Evolutionary conservation across 2,329 filamentous ascomycete species (phyloP).

Genomic region (Elsinoe fawcettii): DNA sequence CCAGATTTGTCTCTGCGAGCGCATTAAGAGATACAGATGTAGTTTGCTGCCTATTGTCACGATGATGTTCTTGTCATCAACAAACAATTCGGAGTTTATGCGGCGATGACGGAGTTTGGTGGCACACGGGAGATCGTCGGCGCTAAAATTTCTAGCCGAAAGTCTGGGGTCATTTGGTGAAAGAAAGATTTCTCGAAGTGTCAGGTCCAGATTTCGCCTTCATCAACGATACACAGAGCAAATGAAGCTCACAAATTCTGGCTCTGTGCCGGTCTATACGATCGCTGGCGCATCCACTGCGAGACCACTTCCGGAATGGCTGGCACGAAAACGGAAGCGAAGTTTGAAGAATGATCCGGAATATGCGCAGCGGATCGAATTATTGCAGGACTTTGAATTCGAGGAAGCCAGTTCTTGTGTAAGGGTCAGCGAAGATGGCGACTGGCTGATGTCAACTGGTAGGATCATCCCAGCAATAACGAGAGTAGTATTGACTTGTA

Average conservation of each 20-base stretch:
- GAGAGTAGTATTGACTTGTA: background rate
- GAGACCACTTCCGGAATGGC: slow-evolving; percentile 88
- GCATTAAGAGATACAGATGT: background rate
- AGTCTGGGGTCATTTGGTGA: background rate
- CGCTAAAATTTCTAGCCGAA: background rate
- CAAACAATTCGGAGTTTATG: background rate
- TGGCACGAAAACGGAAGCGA: slow-evolving; percentile 79
- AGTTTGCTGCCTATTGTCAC: background rate
- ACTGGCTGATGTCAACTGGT: slow-evolving; percentile 95
- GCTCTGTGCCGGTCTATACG: slow-evolving; percentile 84
- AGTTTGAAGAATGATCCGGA: slow-evolving; percentile 88
- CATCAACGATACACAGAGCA: slow-evolving; percentile 10
- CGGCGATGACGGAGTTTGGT: slow-evolving; percentile 1
- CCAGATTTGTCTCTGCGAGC: too few relatives aligned
- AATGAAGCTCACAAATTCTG: slow-evolving; percentile 79
- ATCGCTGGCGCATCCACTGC: slow-evolving; percentile 85
- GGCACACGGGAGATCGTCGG: slow-evolving; percentile 4
- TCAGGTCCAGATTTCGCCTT: background rate
- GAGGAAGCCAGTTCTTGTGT: slow-evolving; percentile 91
- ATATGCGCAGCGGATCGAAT: slow-evolving; percentile 86
- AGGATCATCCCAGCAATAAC: slow-evolving; percentile 27
- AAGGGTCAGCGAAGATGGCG: slow-evolving; percentile 83
- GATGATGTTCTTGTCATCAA: background rate
- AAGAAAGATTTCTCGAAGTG: slow-evolving; percentile 4
- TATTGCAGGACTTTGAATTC: slow-evolving; percentile 96